Base-by-base conservation (phyloP, 208 protist species). In the Leishmania major region DNA sequence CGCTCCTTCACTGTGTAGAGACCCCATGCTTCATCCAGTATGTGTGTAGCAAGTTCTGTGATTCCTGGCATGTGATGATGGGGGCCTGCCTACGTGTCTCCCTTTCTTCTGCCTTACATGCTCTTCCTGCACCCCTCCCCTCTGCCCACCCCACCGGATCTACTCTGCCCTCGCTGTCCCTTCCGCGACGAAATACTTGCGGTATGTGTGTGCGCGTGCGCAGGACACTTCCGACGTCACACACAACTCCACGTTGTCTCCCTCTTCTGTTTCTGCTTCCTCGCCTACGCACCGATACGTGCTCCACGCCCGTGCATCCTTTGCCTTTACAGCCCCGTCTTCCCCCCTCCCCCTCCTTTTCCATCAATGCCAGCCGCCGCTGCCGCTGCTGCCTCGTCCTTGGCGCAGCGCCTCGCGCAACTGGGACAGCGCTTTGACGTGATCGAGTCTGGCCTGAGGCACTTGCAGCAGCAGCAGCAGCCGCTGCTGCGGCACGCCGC, bases 401-500 rank as follows among this genome's bases (percentile, higher is more conserved):
- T 89, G 45, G 81, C 85, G 75, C 75, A 86, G 35, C 92, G 92
- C 49, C 57, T 95, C 5, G 84, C 59, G 5, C 60, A 89, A 19
- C 83, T 93, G 8, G 78, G 75, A 11, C 79, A 69, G 70, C 88
- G 92, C 51, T 94, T 85, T 81, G 82, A 87, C 51, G 70, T 75
- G 19, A 89, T 95, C 43, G 92, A 93, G 77, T 57, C 78, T 19
- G 66, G 71, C 17, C 74, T 95, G 31, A 43, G 49, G 22, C 69
- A 82, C 49, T 43, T 85, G 31, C 82, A 79, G 59, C 87, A 82
- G 43, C 40, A 40, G 40, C 40, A 40, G 37, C 43, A 47, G 43
- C 43, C 0, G 43, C 86, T 62, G 40, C 40, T 75, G 7, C 73
- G 25, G 7, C 45, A n/a, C 25, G 43, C 4, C 8, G n/a, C 71